Conservation (phyloP, 257 asterid genomes). For the Lantana camara region DNA sequence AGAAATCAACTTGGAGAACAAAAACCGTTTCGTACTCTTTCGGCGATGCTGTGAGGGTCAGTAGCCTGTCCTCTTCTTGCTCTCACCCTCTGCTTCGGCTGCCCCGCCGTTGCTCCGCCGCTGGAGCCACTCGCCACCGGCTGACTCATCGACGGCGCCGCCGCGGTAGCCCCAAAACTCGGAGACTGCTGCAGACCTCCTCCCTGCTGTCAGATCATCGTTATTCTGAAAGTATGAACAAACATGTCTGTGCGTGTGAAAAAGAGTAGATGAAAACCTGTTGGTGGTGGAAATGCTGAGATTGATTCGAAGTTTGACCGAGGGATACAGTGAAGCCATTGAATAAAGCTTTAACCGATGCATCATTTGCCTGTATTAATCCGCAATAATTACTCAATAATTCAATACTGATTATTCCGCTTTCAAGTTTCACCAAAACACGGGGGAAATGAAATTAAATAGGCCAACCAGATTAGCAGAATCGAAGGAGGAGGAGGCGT, state of each 20-base stretch:
- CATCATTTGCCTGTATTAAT: constrained; percentile 59
- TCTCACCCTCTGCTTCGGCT: constrained; percentile 84
- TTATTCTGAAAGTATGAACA: background rate
- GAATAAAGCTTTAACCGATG: constrained; percentile 65
- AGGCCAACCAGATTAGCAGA: constrained; percentile 52
- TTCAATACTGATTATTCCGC: background rate
- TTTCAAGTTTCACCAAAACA: background rate
- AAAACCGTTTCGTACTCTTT: constrained; percentile 56
- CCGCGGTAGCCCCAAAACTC: constrained; percentile 46
- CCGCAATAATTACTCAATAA: constrained; percentile 1
- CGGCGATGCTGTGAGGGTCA: constrained; percentile 98
- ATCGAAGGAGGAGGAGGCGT: constrained; percentile 38
- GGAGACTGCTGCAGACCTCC: constrained; percentile 41
- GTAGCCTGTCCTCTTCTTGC: constrained; percentile 99
- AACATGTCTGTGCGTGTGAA: too few relatives aligned
- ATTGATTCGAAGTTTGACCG: constrained; percentile 59
- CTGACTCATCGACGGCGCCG: constrained; percentile 41
- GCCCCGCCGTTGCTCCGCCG: constrained; percentile 59
- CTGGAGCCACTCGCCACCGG: constrained; percentile 58
- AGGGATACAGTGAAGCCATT: constrained; percentile 69
- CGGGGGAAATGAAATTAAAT: background rate
- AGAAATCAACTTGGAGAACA: constrained; percentile 2
- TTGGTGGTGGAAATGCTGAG: constrained; percentile 61
- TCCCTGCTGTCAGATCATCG: constrained; percentile 12
- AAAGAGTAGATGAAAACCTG: constrained; percentile 41